These are phyloP conservation scores for Geotrichum siamense DNA, from an alignment of 1,139 yeast genomes.

Conservation along the genomic window DNA sequence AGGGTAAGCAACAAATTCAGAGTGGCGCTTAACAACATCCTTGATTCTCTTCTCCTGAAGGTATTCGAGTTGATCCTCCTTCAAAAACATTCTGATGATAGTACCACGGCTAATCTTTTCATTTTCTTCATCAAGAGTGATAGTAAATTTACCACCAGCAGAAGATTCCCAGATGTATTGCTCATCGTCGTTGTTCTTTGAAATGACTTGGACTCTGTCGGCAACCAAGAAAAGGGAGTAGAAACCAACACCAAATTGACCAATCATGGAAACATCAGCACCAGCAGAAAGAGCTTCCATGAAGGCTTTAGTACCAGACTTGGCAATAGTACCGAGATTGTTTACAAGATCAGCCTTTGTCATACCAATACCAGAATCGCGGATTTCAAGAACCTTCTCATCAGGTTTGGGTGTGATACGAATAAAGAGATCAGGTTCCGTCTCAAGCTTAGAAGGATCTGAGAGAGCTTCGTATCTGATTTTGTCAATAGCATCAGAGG, in stretches of 20 bases:
- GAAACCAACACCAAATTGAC: conserved; percentile 99
- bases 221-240: conserved; percentile 99
- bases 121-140: conserved; percentile 77
- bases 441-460: conserved; percentile 84
- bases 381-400: conserved; percentile 86
- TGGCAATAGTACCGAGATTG: conserved; percentile 99
- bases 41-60: conserved; percentile 99
- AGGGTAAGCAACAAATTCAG: conserved; percentile 99
- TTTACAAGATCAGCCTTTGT: conserved; percentile 98
- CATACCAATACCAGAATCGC: conserved; percentile 99
- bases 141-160: conserved; percentile 99
- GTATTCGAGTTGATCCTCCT: conserved; percentile 98
- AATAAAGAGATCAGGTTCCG: conserved; percentile 94
- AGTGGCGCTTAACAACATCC: conserved; percentile 99
- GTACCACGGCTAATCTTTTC: conserved; percentile 94
- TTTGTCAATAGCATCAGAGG: conserved; percentile 94
- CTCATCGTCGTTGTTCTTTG: conserved; percentile 98
- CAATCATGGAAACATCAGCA: conserved; percentile 99
- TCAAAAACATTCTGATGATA: conserved; percentile 88
- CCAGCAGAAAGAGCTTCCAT: conserved; percentile 99
- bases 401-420: conserved; percentile 97
- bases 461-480: conserved; percentile 94
- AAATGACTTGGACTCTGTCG: conserved; percentile 96
- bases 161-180: conserved; percentile 99
- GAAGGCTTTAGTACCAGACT: conserved; percentile 98